A percentile compares a stretch with the other conserved stretches of the same genome.
Conservation (phyloP, 73 alveolate species). For the Tetrahymena borealis region DNA sequence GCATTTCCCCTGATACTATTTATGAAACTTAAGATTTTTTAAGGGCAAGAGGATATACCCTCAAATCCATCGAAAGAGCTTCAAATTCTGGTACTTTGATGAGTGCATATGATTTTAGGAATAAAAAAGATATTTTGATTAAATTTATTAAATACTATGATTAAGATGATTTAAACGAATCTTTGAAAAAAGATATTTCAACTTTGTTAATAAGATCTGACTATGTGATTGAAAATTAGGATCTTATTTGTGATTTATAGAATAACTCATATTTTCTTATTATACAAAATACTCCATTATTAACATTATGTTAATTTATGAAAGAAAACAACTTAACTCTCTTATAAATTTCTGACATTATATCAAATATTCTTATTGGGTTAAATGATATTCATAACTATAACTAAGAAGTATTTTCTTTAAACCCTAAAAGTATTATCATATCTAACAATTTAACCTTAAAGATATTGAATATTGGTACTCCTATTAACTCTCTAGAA, state of each 20-base stretch:
- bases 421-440: neutral
- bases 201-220: neutral
- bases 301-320: neutral
- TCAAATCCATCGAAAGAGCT: neutral
- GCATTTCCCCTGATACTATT: neutral
- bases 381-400: neutral
- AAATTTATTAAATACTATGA: neutral
- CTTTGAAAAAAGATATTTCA: neutral
- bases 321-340: neutral
- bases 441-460: neutral
- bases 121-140: neutral
- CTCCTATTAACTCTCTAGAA: neutral
- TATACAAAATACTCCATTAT: neutral
- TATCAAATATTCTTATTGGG: neutral
- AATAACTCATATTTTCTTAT: neutral
- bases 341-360: neutral
- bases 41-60: neutral
- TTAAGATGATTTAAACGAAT: neutral
- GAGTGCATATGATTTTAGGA: neutral
- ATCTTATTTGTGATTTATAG: neutral
- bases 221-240: neutral
- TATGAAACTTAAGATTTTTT: neutral
- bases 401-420: neutral
- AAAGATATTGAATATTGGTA: neutral
- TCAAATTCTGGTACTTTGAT: neutral